Base-by-base conservation (phyloP, 768 basidiomycete species). In the Dioszegia aurantiaca region DNA sequence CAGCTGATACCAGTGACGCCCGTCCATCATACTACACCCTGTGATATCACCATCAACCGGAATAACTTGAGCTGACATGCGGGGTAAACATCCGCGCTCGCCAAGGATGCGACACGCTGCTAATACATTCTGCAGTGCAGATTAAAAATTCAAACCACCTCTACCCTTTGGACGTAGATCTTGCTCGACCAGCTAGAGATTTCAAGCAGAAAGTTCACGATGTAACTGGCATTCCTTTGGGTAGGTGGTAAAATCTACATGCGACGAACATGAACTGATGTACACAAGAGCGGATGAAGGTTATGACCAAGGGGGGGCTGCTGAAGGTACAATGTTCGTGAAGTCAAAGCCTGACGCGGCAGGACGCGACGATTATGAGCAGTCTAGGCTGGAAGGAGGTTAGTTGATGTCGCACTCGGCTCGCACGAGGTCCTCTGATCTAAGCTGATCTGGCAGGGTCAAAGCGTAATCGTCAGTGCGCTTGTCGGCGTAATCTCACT, bases 291-390 rank as follows among this genome's bases (percentile, higher is more conserved):
- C 82, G 92, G 46, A 93, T 95, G 90, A 99, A 98, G 79, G 87
- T 98, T 63, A 92, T 95, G 88, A 82, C 93, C 74, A 97, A 95
- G 74, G 88, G 88, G 54, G 88, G 87, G 36, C 81, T 90, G 55
- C 83, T 95, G 68, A 94, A 93, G 84, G 90, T 89, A 17, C 36
- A 60, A 61, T 39, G 27, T 19, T 30, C 26, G 41, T 16, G 26
- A 4, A 6, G 11, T 24, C 30, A 6, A n/a, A 21, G n/a, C 37
- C 46, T 51, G 27, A 37, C 33, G 14, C 33, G 8, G 33, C 33
- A 33, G 33, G 33, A 33, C 33, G 14, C 33, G 14, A 33, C 33
- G 33, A 14, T 6, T 14, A 6, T 33, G 8, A 6, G 8, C 8
- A 33, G 33, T 33, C 33, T 33, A 6, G 33, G 33, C 33, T 33